Evolutionary conservation across 345 rosid species (phyloP).

Genomic region (Physaria fendleri): DNA sequence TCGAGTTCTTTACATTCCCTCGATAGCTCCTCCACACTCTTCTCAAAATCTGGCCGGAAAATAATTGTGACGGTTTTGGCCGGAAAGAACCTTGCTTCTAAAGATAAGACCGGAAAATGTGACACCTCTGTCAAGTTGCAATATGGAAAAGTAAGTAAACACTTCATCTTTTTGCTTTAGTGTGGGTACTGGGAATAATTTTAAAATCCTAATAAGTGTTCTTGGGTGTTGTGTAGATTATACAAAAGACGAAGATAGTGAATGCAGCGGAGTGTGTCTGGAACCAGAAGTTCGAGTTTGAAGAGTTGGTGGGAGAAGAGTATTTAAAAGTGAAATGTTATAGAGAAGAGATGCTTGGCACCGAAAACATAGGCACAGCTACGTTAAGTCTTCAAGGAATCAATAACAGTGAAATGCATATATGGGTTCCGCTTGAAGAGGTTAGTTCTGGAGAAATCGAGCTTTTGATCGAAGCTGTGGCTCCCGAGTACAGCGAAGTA

Average conservation of each 20-base stretch:
- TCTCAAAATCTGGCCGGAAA: conserved; percentile 68
- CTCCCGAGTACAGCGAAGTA: conserved; percentile 48
- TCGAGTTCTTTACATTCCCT: conserved; percentile 42
- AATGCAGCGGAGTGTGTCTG: conserved; percentile 46
- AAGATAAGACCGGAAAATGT: conserved; percentile 61
- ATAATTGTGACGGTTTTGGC: conserved; percentile 48
- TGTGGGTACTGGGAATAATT: not conserved
- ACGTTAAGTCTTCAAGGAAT: conserved; percentile 83
- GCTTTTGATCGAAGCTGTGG: conserved; percentile 70
- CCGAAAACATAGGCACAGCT: conserved; percentile 76
- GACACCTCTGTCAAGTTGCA: conserved; percentile 81
- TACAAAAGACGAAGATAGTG: conserved; percentile 59
- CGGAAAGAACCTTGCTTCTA: conserved; percentile 60
- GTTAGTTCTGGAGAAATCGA: conserved; percentile 84
- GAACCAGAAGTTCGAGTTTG: conserved; percentile 79
- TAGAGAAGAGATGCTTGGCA: conserved; percentile 68
- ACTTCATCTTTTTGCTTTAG: not conserved
- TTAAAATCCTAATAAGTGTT: not conserved
- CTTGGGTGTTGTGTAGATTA: conserved; percentile 33
- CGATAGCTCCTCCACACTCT: conserved; percentile 47
- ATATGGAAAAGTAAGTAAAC: conserved; percentile 65
- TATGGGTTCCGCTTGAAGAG: conserved; percentile 91
- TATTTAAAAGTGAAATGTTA: conserved; percentile 77
- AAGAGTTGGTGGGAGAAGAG: conserved; percentile 78
- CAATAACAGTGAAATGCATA: conserved; percentile 54